Conservation (phyloP, 176 grass and related monocot species). For the Thalia dealbata region DNA sequence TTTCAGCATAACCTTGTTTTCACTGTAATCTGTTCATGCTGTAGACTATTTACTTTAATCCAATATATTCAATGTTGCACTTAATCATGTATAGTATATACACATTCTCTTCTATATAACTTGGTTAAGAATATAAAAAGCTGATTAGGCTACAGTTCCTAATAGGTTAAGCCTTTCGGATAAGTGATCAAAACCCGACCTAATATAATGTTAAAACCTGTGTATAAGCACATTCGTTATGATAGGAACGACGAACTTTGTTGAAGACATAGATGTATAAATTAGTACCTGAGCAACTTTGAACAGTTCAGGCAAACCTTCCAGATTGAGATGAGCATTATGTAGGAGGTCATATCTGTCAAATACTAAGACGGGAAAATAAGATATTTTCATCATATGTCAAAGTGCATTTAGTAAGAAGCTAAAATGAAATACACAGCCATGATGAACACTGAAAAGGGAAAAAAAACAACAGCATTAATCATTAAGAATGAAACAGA, state of each 20-base stretch:
- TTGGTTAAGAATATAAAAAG: too few species aligned
- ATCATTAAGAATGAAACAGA: too few species aligned
- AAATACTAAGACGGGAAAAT: slow-evolving; percentile 28
- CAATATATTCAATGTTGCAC: not conserved
- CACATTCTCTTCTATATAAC: not conserved
- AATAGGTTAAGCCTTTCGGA: too few species aligned
- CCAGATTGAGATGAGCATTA: slow-evolving; percentile 87
- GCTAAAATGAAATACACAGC: not conserved
- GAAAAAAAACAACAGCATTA: too few species aligned
- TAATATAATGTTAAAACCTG: not conserved
- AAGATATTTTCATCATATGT: slow-evolving; percentile 19
- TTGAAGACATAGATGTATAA: not conserved
- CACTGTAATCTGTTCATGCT: too few species aligned
- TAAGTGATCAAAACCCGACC: too few species aligned
- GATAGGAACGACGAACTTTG: not conserved
- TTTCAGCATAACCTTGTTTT: too few species aligned
- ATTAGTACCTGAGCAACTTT: slow-evolving; percentile 65
- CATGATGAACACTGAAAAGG: not conserved
- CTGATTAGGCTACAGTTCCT: too few species aligned
- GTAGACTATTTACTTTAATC: not conserved
- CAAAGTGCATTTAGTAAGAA: not conserved
- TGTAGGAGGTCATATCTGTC: slow-evolving; percentile 85
- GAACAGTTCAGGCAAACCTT: slow-evolving; percentile 77
- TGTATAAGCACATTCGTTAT: not conserved
- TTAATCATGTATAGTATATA: not conserved